phyloP scores from a whole-genome alignment of 768 basidiomycete genomes.

The Hygrophorus pudorinus region DNA sequence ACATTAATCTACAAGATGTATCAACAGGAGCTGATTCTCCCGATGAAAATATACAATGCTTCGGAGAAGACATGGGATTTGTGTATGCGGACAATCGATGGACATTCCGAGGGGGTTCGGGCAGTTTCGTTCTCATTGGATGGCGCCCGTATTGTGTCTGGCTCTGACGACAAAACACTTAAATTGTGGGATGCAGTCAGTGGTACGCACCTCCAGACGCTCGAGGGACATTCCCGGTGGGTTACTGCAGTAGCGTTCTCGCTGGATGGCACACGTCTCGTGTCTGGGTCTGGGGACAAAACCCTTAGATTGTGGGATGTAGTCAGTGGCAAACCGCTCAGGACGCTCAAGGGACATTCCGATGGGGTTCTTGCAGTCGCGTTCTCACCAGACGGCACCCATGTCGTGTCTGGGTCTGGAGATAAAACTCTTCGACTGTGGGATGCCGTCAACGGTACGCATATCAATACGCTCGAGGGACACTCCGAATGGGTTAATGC shows the following conservation, averaged over 20 bases:
- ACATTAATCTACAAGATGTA: not conserved
- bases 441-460: conserved; percentile 42
- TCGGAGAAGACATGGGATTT: not conserved
- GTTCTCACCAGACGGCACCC: conserved; percentile 52
- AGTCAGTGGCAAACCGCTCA: not conserved
- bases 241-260: conserved; percentile 12
- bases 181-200: not conserved
- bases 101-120: not conserved
- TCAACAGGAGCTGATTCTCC: not conserved
- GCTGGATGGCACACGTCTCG: conserved; percentile 65
- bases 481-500: not conserved
- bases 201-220: not conserved
- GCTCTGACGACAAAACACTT: not conserved
- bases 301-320: conserved; percentile 35
- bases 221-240: not conserved
- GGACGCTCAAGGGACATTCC: not conserved
- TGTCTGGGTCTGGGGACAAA: conserved; percentile 79
- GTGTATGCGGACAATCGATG: not conserved
- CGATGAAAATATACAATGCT: not conserved
- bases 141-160: not conserved
- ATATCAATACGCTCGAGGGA: not conserved
- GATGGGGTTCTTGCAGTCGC: not conserved
- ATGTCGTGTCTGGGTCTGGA: conserved; percentile 81
- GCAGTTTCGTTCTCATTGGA: not conserved
- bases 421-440: conserved; percentile 84